A percentile compares a stretch with the other conserved stretches of the same genome.
These are phyloP conservation scores for Coemansia sp. DNA, from an alignment of 192 early-diverging fungal genomes.

Conservation along the genomic window DNA sequence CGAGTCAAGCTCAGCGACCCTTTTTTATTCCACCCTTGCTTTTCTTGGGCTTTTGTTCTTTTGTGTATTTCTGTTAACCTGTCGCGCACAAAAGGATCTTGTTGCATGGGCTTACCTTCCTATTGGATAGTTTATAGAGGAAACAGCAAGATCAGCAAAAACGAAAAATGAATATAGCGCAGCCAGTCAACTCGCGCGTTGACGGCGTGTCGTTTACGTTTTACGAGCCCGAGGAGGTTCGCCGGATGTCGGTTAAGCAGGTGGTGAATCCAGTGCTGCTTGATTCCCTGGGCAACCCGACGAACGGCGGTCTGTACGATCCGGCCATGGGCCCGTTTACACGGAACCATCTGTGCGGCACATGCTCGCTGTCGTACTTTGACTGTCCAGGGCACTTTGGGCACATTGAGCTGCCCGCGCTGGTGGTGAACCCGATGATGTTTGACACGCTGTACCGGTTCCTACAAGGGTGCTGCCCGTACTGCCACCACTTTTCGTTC, in stretches of 20 bases:
- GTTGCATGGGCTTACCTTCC: not conserved
- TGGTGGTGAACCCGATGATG: slow-evolving; percentile 92
- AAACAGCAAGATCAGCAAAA: not conserved
- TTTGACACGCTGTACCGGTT: slow-evolving; percentile 88
- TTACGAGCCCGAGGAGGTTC: slow-evolving; percentile 82
- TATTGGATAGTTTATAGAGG: not conserved
- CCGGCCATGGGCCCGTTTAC: slow-evolving; percentile 90
- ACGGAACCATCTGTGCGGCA: slow-evolving; percentile 75
- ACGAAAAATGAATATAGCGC: slow-evolving; percentile 74
- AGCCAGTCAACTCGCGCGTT: slow-evolving; percentile 78
- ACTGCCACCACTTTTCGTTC: slow-evolving; percentile 81
- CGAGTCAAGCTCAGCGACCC: not conserved
- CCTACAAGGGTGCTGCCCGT: slow-evolving; percentile 81
- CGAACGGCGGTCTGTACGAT: slow-evolving; percentile 90
- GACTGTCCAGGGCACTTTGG: slow-evolving; percentile 96
- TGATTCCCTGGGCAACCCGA: slow-evolving; percentile 89
- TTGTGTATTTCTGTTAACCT: not conserved
- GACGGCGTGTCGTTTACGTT: slow-evolving; percentile 90
- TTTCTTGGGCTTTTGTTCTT: not conserved
- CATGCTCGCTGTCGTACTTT: slow-evolving; percentile 78
- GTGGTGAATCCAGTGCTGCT: slow-evolving; percentile 85
- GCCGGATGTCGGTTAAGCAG: slow-evolving; percentile 91
- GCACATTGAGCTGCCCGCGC: slow-evolving; percentile 87
- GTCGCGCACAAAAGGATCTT: not conserved
- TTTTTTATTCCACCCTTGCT: not conserved